phyloP scores from a whole-genome alignment of 371 early-diverging fungal genomes.

The Mucor sp. region DNA sequence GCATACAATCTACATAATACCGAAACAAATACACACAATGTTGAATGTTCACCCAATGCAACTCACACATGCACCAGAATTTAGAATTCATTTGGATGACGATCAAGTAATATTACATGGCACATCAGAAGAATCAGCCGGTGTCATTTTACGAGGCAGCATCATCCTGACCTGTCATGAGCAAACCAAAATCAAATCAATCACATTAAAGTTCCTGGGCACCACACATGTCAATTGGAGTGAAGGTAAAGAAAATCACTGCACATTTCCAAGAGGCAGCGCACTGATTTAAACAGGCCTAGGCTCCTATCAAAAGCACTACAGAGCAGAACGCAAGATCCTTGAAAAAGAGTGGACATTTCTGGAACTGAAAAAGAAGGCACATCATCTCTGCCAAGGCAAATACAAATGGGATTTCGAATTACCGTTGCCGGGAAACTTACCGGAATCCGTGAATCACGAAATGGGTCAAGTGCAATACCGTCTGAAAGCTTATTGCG shows the following conservation, averaged over 20 bases:
- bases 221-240: constrained; percentile 29
- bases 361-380: constrained; percentile 20
- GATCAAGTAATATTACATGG: constrained; percentile 32
- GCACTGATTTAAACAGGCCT: background rate
- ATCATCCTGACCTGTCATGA: constrained; percentile 27
- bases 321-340: constrained; percentile 14
- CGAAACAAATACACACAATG: background rate
- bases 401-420: constrained; percentile 42
- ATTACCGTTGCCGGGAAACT: constrained; percentile 37
- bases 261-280: no score
- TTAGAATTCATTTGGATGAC: constrained; percentile 32
- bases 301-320: constrained; percentile 14
- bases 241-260: constrained; percentile 24
- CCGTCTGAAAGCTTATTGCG: constrained; percentile 36
- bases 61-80: constrained; percentile 13
- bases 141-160: constrained; percentile 29
- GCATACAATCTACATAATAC: background rate
- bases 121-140: constrained; percentile 33
- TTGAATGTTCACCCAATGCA: constrained; percentile 18
- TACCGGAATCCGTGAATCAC: constrained; percentile 42
- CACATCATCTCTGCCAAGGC: constrained; percentile 19
- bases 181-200: constrained; percentile 29
- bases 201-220: constrained; percentile 29
- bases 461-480: constrained; percentile 31
- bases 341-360: constrained; percentile 29